phyloP scores from a whole-genome alignment of 202 grass and related monocot genomes.

The Zizania palustris region DNA sequence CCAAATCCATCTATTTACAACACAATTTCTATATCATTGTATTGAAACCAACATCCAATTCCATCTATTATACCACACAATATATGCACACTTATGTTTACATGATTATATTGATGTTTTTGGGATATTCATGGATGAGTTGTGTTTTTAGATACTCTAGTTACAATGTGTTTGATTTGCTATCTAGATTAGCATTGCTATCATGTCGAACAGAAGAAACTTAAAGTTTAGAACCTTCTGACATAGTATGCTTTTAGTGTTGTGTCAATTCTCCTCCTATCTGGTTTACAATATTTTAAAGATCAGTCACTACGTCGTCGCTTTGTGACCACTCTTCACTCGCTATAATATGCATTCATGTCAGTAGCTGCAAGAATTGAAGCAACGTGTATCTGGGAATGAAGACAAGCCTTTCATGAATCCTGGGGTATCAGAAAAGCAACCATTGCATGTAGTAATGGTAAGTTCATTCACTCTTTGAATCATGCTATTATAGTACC shows the following conservation, averaged over 20 bases:
- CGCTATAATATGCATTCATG: conserved; percentile 57
- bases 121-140: conserved; percentile 1
- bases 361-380: conserved; percentile 99
- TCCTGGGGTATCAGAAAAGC: conserved; percentile 95
- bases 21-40: not conserved
- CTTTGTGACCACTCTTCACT: conserved; percentile 39
- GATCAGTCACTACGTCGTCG: conserved; percentile 38
- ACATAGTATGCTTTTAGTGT: not conserved
- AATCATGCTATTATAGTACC: conserved; percentile 5
- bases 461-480: conserved; percentile 53
- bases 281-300: conserved; percentile 26
- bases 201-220: conserved; percentile 20
- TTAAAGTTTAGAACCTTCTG: conserved; percentile 21
- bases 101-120: not conserved
- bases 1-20: not conserved
- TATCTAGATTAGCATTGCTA: conserved; percentile 12
- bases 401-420: conserved; percentile 79
- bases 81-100: not conserved
- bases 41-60: not conserved
- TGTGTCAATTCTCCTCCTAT: conserved; percentile 21
- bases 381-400: conserved; percentile 83
- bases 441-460: conserved; percentile 98
- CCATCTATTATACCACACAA: not conserved
- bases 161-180: conserved; percentile 24
- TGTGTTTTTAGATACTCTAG: conserved; percentile 6